Conservation (phyloP, 495 filamentous ascomycete genomes). For the Penicillium maclennaniae region DNA sequence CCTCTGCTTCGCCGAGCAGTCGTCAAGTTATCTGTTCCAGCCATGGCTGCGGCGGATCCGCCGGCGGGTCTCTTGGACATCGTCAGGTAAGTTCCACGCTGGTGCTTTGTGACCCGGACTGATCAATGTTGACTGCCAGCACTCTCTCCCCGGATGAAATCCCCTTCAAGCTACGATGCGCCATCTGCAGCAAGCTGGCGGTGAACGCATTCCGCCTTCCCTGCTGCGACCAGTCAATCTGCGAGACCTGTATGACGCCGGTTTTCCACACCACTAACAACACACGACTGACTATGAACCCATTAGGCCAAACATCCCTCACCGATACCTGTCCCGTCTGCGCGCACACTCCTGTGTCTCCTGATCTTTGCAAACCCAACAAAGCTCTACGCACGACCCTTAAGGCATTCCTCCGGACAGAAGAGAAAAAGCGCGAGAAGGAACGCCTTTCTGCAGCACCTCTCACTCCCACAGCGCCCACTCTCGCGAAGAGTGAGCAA, state of each 20-base stretch:
- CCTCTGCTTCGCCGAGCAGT: neutral
- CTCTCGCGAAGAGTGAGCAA: constrained; percentile 21
- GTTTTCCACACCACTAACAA: neutral
- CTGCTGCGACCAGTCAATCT: constrained; percentile 94
- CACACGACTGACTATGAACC: constrained; percentile 18
- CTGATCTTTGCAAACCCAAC: constrained; percentile 82
- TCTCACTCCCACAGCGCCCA: constrained; percentile 20
- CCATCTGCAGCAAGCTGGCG: constrained; percentile 86
- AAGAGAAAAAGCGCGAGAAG: constrained; percentile 78
- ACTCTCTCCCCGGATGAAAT: constrained; percentile 80
- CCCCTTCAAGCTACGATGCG: constrained; percentile 91
- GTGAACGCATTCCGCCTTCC: constrained; percentile 85
- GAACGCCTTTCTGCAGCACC: constrained; percentile 42
- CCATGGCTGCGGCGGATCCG: constrained; percentile 41
- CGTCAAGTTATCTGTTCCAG: neutral
- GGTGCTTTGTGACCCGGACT: neutral
- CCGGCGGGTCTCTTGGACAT: constrained; percentile 47
- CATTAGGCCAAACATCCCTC: constrained; percentile 68
- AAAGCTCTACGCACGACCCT: constrained; percentile 85
- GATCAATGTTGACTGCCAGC: constrained; percentile 37
- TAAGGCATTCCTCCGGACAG: constrained; percentile 79
- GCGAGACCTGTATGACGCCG: constrained; percentile 71
- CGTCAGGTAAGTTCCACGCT: constrained; percentile 30
- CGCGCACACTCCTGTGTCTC: constrained; percentile 79
- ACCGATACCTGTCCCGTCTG: constrained; percentile 86